Evolutionary conservation across 106 monocot species (phyloP).

Genomic region (Allium sativum): DNA sequence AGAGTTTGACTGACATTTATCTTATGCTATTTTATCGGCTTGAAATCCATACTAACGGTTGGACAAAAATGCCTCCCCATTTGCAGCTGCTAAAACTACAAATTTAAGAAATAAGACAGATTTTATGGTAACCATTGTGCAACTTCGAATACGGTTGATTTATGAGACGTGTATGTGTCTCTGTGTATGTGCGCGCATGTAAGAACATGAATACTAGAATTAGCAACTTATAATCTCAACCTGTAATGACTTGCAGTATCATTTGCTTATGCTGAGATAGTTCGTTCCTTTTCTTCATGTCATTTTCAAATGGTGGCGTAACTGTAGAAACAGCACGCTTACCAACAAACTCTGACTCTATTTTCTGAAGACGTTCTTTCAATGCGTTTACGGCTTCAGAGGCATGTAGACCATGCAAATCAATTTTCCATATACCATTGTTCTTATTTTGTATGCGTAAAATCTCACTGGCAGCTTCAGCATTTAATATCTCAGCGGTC

Average conservation of each 20-base stretch:
- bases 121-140: too few species aligned
- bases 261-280: slow-evolving; percentile 19
- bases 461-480: slow-evolving; percentile 63
- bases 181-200: neutral
- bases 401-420: slow-evolving; percentile 94
- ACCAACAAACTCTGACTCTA: slow-evolving; percentile 36
- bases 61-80: too few species aligned
- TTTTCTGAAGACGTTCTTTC: slow-evolving; percentile 37
- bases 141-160: too few species aligned
- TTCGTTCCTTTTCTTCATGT: slow-evolving; percentile 7
- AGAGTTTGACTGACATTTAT: too few species aligned
- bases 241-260: slow-evolving; percentile 76
- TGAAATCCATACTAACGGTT: too few species aligned
- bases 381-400: slow-evolving; percentile 68
- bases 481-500: slow-evolving; percentile 57
- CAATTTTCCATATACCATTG: slow-evolving; percentile 75
- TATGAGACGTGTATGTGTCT: too few species aligned
- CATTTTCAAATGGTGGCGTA: slow-evolving; percentile 8
- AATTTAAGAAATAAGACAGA: too few species aligned
- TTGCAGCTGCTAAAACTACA: too few species aligned
- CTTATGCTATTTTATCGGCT: too few species aligned
- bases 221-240: slow-evolving; percentile 15
- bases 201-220: neutral
- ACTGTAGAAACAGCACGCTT: slow-evolving; percentile 17
- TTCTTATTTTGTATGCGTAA: slow-evolving; percentile 50